Evolutionary conservation across 2,329 filamentous ascomycete species (phyloP).

Genomic region (Aspergillus vadensis): DNA sequence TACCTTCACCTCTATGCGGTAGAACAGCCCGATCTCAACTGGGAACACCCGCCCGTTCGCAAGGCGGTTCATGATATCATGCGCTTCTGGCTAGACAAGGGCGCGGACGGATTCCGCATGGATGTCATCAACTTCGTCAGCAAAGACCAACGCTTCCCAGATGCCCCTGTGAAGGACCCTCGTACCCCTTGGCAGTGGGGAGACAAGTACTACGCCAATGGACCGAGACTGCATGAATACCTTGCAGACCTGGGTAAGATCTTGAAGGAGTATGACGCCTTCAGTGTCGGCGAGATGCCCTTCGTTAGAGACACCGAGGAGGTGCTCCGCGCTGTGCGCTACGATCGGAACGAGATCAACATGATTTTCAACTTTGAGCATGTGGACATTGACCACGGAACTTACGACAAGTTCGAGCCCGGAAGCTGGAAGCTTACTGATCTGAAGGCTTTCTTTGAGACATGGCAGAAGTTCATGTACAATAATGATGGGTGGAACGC

Average conservation of each 20-base stretch:
- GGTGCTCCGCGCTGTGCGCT: slow-evolving; percentile 57
- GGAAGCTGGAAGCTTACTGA: slow-evolving; percentile 53
- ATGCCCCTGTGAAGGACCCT: slow-evolving; percentile 38
- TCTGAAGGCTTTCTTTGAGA: slow-evolving; percentile 56
- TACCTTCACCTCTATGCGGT: slow-evolving; percentile 75
- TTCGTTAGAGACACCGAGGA: slow-evolving; percentile 51
- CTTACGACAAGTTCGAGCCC: slow-evolving; percentile 53
- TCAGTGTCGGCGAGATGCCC: slow-evolving; percentile 65
- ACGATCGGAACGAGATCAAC: slow-evolving; percentile 61
- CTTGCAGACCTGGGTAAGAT: slow-evolving; percentile 57
- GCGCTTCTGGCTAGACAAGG: slow-evolving; percentile 76
- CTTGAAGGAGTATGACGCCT: slow-evolving; percentile 58
- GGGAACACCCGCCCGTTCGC: slow-evolving; percentile 70
- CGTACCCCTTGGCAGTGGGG: slow-evolving; percentile 35
- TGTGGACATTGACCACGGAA: slow-evolving; percentile 60
- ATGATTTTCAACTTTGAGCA: slow-evolving; percentile 77
- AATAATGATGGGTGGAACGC: slow-evolving; percentile 65
- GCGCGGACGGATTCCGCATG: slow-evolving; percentile 73
- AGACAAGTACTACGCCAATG: slow-evolving; percentile 55
- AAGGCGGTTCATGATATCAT: slow-evolving; percentile 72
- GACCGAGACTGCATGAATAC: slow-evolving; percentile 61
- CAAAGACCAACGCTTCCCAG: slow-evolving; percentile 60
- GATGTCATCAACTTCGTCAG: slow-evolving; percentile 75
- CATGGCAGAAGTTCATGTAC: slow-evolving; percentile 63
- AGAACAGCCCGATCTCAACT: slow-evolving; percentile 83